phyloP scores from a whole-genome alignment of 1,284 basidiomycete genomes.

The Rhodotorula sp. region DNA sequence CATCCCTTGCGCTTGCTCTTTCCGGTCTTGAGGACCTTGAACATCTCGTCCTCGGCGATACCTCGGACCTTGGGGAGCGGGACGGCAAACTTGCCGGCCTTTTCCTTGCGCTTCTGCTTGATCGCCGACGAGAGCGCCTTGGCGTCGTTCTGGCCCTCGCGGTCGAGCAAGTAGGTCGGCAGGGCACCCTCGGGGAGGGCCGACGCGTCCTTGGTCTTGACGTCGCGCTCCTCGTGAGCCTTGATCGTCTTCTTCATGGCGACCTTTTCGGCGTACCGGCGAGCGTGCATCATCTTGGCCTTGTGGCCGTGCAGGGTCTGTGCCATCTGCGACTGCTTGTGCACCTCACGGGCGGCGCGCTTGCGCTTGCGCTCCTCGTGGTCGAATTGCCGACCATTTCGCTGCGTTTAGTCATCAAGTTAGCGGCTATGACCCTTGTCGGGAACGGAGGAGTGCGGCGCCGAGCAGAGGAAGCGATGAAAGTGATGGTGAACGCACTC shows the following conservation, averaged over 20 bases:
- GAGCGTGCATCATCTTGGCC: slow-evolving; percentile 95
- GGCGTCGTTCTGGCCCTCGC: slow-evolving; percentile 94
- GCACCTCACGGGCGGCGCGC: slow-evolving; percentile 83
- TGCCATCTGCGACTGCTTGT: slow-evolving; percentile 79
- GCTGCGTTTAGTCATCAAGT: slow-evolving; percentile 52
- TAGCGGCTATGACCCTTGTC: neutral
- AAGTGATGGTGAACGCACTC: slow-evolving; percentile 6
- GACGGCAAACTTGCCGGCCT: slow-evolving; percentile 96
- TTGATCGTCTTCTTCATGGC: slow-evolving; percentile 99
- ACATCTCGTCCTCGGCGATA: slow-evolving; percentile 99
- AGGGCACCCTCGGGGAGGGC: slow-evolving; percentile 82
- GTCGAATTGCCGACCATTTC: slow-evolving; percentile 50
- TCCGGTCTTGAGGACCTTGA: slow-evolving; percentile 98
- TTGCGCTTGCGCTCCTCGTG: slow-evolving; percentile 67
- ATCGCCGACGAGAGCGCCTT: slow-evolving; percentile 96
- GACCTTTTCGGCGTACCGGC: slow-evolving; percentile 94
- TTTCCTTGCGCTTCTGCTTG: slow-evolving; percentile 99
- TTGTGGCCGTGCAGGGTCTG: slow-evolving; percentile 96
- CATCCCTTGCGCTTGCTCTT: slow-evolving; percentile 96
- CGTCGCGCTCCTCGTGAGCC: slow-evolving; percentile 96
- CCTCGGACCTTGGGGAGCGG: slow-evolving; percentile 95
- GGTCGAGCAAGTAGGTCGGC: slow-evolving; percentile 91
- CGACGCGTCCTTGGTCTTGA: slow-evolving; percentile 85
- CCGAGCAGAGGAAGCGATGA: slow-evolving; percentile 46
- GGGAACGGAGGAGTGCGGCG: too few species aligned